Base-by-base conservation (phyloP, 441 rosid genomes). In the Erysimum pusillum region DNA sequence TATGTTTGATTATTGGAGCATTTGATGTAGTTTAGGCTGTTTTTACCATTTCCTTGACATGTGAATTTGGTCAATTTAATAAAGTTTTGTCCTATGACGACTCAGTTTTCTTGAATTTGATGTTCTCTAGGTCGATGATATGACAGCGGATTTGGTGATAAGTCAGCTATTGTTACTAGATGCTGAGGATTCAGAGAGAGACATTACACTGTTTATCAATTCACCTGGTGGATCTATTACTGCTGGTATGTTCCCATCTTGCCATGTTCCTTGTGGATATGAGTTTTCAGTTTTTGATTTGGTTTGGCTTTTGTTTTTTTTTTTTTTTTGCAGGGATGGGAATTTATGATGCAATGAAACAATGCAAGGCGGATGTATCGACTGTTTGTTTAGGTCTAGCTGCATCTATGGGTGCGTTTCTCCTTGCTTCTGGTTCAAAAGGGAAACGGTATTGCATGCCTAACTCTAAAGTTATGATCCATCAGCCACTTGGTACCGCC, bases 391-490 rank as follows among this genome's bases (percentile, higher is more conserved):
- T 91, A 32, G 99, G 99, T 0, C 86, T 92, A 75, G 96, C 99
- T 8, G 98, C 98, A 70, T 92, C 98, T 9, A 92, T 89, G 94
- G 97, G 93, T 58, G 97, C 99, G 18, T 89, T 95, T 80, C 87
- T 95, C 44, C 94, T 95, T 66, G 94, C 94, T 67, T 63, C 93
- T 68, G 99, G 99, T 58, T 68, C 93, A 4, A 89, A 90, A 89
- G 99, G 97, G 76, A 92, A 95, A 88, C 90, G 99, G 34, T 92
- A 82, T 57, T 92, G 94, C 88, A 95, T 95, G 99, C 99, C 99
- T 35, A 95, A 95, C 77, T 91, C 89, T 32, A 91, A 87, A 82
- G 94, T 92, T 61, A 91, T 95, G 99, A 90, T 95, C 51, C 98
- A 90, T 89, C 98, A 95, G 76, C 97, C 97, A 25, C 92, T 86